These are phyloP conservation scores for Flaveria trinervia DNA, from an alignment of 129 eudicot genomes.

Conservation along the genomic window DNA sequence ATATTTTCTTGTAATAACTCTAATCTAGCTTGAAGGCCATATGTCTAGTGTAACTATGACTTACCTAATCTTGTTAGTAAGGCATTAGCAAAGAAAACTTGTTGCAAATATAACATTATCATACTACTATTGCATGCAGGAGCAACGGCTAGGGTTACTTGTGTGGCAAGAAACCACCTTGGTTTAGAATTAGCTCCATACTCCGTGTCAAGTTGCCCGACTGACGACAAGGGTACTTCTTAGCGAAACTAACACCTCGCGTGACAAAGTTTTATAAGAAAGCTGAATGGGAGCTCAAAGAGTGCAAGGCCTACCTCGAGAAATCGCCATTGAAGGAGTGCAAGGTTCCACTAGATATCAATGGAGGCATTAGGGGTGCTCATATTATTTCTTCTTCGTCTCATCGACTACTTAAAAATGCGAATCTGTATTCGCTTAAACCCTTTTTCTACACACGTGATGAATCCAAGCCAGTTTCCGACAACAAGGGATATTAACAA, in stretches of 20 bases:
- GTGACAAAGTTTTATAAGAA: conserved; percentile 17
- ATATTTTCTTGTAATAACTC: too few relatives aligned
- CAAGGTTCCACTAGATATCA: conserved; percentile 44
- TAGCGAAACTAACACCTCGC: conserved; percentile 39
- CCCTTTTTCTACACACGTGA: conserved; percentile 48
- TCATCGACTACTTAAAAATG: conserved; percentile 37
- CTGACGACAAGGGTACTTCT: conserved; percentile 62
- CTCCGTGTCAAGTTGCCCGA: conserved; percentile 43
- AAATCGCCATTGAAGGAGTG: conserved; percentile 41
- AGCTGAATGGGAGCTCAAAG: conserved; percentile 38
- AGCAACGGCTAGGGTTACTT: conserved; percentile 48
- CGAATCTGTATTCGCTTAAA: conserved; percentile 48
- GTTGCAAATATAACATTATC: background rate
- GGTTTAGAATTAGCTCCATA: conserved; percentile 56
- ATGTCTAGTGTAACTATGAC: too few relatives aligned
- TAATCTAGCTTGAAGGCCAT: too few relatives aligned
- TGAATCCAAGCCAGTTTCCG: conserved; percentile 19
- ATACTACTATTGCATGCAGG: conserved; percentile 31
- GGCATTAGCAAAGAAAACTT: background rate
- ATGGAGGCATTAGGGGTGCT: conserved; percentile 49
- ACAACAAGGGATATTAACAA: conserved; percentile 33
- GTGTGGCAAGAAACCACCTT: conserved; percentile 46
- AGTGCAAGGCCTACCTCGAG: conserved; percentile 55
- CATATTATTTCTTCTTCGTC: conserved; percentile 30
- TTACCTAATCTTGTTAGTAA: too few relatives aligned